These are phyloP conservation scores for Xylaria scruposa DNA, from an alignment of 495 filamentous ascomycete species.

Conservation along the genomic window DNA sequence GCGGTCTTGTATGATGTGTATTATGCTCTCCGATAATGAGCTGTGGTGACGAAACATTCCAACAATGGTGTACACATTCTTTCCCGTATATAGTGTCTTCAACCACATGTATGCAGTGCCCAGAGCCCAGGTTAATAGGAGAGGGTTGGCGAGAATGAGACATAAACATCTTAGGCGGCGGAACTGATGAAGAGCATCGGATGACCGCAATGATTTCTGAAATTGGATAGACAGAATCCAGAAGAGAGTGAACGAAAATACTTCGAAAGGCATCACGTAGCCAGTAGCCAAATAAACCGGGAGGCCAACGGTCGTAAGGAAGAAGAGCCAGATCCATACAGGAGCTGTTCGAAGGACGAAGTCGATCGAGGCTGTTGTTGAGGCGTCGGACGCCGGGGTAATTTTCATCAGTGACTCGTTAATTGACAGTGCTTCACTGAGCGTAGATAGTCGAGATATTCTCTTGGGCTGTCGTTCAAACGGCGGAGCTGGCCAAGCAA, in stretches of 20 bases:
- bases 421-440: conserved; percentile 29
- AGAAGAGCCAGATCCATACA: conserved; percentile 32
- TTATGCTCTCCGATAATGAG: conserved; percentile 44
- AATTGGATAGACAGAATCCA: conserved; percentile 50
- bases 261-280: conserved; percentile 43
- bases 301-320: conserved; percentile 33
- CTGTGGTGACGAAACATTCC: conserved; percentile 43
- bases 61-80: conserved; percentile 38
- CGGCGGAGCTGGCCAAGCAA: conserved; percentile 34
- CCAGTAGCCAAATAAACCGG: conserved; percentile 32
- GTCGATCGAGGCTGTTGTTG: conserved; percentile 25
- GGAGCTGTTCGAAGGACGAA: conserved; percentile 39
- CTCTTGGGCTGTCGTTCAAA: conserved; percentile 13
- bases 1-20: conserved; percentile 26
- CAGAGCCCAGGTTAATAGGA: conserved; percentile 50
- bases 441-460: conserved; percentile 28
- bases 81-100: conserved; percentile 40
- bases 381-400: not conserved
- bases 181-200: conserved; percentile 22
- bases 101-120: conserved; percentile 49
- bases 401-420: conserved; percentile 21
- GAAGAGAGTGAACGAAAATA: conserved; percentile 44
- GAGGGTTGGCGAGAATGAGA: conserved; percentile 48
- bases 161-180: conserved; percentile 38
- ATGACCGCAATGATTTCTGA: conserved; percentile 44